Conservation (phyloP, 2,329 filamentous ascomycete species). For the Exserohilum turcica region DNA sequence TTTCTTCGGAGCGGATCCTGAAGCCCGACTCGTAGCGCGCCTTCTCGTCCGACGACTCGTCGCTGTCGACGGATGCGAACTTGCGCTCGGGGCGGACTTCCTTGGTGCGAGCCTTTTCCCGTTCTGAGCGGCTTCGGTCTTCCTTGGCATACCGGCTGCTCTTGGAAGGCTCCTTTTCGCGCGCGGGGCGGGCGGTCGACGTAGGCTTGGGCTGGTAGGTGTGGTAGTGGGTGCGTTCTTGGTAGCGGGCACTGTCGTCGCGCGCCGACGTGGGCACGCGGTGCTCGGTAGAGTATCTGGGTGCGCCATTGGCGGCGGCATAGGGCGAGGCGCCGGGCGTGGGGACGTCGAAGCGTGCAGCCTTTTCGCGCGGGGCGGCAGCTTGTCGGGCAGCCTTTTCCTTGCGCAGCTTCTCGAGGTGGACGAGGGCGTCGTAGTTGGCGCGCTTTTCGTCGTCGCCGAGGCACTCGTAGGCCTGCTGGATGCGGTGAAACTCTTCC, state of each 20-base stretch:
- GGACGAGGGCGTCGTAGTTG: constrained; percentile 78
- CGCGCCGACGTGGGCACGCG: constrained; percentile 32
- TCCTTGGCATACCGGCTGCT: constrained; percentile 34
- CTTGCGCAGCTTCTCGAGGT: constrained; percentile 67
- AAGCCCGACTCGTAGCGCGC: constrained; percentile 39
- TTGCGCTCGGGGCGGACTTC: constrained; percentile 49
- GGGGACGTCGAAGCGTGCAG: constrained; percentile 42
- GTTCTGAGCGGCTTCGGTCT: constrained; percentile 49
- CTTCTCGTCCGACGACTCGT: constrained; percentile 42
- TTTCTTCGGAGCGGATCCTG: constrained; percentile 34
- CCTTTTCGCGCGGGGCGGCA: constrained; percentile 34
- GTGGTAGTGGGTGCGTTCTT: constrained; percentile 45
- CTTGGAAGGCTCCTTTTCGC: constrained; percentile 37
- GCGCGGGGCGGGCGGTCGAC: constrained; percentile 30
- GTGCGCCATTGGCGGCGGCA: constrained; percentile 18
- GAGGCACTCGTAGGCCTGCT: constrained; percentile 90
- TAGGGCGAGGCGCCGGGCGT: constrained; percentile 37
- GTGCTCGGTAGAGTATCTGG: constrained; percentile 42
- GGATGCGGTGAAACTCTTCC: constrained; percentile 88
- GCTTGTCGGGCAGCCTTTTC: constrained; percentile 54
- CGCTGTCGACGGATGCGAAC: constrained; percentile 42
- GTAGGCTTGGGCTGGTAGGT: constrained; percentile 39
- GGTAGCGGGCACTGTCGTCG: constrained; percentile 46
- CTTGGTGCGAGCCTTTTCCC: constrained; percentile 47
- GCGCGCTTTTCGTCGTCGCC: constrained; percentile 73